Evolutionary conservation across 768 basidiomycete species (phyloP), one percentile per base, ranked within the genome.

Genomic region (Pisolithus orientalis): DNA sequence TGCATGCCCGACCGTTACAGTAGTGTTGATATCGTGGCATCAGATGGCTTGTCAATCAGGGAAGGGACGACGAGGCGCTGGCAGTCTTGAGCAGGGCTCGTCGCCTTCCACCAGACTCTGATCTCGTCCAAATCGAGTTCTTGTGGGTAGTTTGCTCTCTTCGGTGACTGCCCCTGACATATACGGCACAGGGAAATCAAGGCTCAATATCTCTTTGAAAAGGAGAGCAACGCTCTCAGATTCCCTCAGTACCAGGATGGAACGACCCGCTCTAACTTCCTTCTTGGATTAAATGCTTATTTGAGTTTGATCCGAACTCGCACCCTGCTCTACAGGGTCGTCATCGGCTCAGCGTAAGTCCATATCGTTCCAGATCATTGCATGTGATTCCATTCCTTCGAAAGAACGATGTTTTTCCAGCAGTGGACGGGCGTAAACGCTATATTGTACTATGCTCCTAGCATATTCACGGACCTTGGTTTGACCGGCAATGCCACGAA

Each of bases 371-470:
- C 44, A 39, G 17, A 47, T 44, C 28, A 27, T 27, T 28, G 6
- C 28, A 44, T 31, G 4, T 43, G 61, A 43, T 59, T 21, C 27
- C 13, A 16, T 43, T 24, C 44, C 5, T 49, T 34, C 34, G 5
- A 45, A 45, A 80, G 79, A 55, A 81, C 72, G 39, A 91, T 84
- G 86, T 85, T 83, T 71, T 89, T 86, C 74, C 87, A 89, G 63
- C 87, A 89, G 67, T 89, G 86, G 85, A 87, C 85, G 29, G 88
- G 87, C 55, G 75, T 87, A 59, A 87, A 87, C 57, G 84, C 80
- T 6, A 84, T 87, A 57, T 68, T 89, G 47, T 89, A 88, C 71
- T 89, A 88, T 58, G 86, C 87, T 0, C 87, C 84, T 2, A 75
- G 69, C 39, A 89, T 90, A 53, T 90, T 90, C 72, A 44, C 72